Evolutionary conservation across 2,329 filamentous ascomycete species (phyloP), one percentile per base, ranked within the genome.

Genomic region (Claviceps humidiphila): DNA sequence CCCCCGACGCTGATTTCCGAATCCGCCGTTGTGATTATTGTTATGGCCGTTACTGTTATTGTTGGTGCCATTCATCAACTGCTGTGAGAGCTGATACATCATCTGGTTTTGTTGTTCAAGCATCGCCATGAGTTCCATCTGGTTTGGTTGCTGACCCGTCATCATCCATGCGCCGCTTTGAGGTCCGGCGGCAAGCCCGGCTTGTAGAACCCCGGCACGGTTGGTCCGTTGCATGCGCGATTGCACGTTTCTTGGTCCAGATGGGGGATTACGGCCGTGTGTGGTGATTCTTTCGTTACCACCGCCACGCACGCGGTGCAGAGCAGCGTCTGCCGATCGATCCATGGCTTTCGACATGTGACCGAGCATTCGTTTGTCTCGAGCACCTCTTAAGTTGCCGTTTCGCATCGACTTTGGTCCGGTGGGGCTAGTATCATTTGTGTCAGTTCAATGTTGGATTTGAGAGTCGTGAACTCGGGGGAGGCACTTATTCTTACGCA

Each of bases 361-460:
- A 49, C 89, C 88, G 53, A 96, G 75, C 74, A 96, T 82, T 56
- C 88, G 82, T 66, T 89, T 89, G 54, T 87, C 85, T 58, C 87
- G 82, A 51, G 80, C 77, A 52, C 76, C 73, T 52, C 77, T 69
- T 51, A 65, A 64, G 60, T 72, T 79, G 50, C 80, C 80, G 65
- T 85, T 88, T 63, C 93, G 86, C 89, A 97, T 95, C 38, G 90
- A 89, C 66, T 90, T 93, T 17, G 93, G 93, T 53, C 91, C 93
- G 50, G 89, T 97, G 9, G 93, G 93, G 63, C 91, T 96, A 62
- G 54, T 26, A 6, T 26, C 41, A 3, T 51, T 48, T 34, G 53
- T 14, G 45, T 47, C 38, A 44, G 40, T 7, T 49, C 17, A 44
- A 50, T 17, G 37, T 5, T 37, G 14, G 13, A 45, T 30, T 14